Base-by-base conservation (phyloP, 2,329 filamentous ascomycete genomes). In the Apiospora pterosperma region DNA sequence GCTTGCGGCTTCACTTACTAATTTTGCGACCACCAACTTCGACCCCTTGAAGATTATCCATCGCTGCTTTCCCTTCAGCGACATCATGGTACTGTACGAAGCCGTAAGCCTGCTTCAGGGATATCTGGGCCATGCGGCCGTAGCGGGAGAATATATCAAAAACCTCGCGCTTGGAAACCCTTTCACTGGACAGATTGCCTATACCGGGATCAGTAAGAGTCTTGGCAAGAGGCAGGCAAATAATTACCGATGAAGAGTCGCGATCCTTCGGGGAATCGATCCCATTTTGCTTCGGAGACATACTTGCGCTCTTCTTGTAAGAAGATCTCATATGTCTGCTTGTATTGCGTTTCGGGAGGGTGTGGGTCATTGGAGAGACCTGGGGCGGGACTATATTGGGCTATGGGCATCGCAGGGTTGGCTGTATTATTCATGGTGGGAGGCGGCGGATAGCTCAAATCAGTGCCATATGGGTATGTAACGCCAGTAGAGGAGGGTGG, bases 51-150 rank as follows among this genome's bases (percentile, higher is more conserved):
- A 97, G 88, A 39, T 85, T 84, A 39, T 91, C 84, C 70, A 98
- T 85, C 5, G 95, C 95, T 58, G 84, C 83, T 64, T 86, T 83
- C 68, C 93, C 97, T 73, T 95, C 90, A 2, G 85, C 83, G 4
- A 89, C 81, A 36, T 92, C 90, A 69, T 97, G 85, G 69, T 96
- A 99, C 75, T 98, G 96, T 39, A 98, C 93, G 75, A 98, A 99
- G 1, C 96, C 96, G 77, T 97, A 98, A 1, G 94, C 94, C 69
- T 96, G 93, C 77, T 98, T 98, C 71, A 98, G 92, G 0, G 93
- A 97, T 66, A 98, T 96, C 76, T 99, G 96, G 2, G 94, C 95
- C 59, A 99, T 82, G 67, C 90, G 90, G 63, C 96, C 96, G 75
- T 93, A 94, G 64, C 85, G 86, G 74, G 93, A 89, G 75, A 99